Percentiles rank a stretch among this genome's conserved stretches.
Evolutionary conservation across 192 early-diverging fungal genomes (phyloP).

Genomic region (Gigaspora rosea): DNA sequence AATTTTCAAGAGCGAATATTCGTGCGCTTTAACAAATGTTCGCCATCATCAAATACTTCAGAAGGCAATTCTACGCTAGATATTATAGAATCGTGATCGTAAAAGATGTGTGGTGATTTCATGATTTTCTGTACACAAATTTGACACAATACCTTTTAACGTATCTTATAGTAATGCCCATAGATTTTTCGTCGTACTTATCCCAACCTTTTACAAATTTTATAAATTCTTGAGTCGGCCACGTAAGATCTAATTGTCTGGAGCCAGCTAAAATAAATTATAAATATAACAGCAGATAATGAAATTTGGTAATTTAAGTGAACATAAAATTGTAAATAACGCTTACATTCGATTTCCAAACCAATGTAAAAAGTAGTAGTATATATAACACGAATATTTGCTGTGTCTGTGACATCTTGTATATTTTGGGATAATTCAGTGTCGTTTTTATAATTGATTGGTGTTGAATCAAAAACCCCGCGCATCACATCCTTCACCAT

Average conservation of each 20-base stretch:
- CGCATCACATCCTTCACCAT: conserved; percentile 69
- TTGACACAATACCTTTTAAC: conserved; percentile 50
- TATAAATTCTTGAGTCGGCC: conserved; percentile 84
- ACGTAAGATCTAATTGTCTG: conserved; percentile 72
- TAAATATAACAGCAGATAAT: background rate
- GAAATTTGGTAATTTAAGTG: background rate
- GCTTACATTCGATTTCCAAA: conserved; percentile 63
- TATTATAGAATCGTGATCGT: background rate
- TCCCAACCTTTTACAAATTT: conserved; percentile 82
- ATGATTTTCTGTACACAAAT: background rate
- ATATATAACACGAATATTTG: conserved; percentile 44
- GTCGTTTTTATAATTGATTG: conserved; percentile 36
- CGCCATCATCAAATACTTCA: conserved; percentile 43
- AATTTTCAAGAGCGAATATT: too few relatives aligned
- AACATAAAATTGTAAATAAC: conserved; percentile 19
- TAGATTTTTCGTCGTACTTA: conserved; percentile 65
- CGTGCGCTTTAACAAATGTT: too few relatives aligned
- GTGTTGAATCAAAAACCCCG: conserved; percentile 56
- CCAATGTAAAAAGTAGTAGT: conserved; percentile 93
- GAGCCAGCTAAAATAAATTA: conserved; percentile 36
- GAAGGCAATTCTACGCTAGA: conserved; percentile 39
- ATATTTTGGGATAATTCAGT: conserved; percentile 34
- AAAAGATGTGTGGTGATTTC: background rate
- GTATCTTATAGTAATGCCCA: conserved; percentile 67
- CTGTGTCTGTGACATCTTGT: too few relatives aligned